phyloP scores from a whole-genome alignment of 73 alveolate genomes.

The Paramecium primaurelia region DNA sequence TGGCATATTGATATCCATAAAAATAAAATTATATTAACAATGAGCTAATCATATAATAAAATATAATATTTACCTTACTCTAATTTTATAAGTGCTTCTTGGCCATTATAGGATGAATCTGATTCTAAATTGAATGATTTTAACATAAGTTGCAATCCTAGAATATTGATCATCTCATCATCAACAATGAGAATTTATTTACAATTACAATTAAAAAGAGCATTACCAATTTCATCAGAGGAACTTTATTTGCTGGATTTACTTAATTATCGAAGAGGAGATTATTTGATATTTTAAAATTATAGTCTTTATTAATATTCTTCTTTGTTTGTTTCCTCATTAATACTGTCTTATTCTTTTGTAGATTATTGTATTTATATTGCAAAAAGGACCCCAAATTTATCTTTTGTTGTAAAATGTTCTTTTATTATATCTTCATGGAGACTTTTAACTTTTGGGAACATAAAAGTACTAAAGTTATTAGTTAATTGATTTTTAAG shows the following conservation, averaged over 20 bases:
- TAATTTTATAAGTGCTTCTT: not conserved
- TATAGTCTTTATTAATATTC: not conserved
- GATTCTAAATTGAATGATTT: not conserved
- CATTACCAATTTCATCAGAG: not conserved
- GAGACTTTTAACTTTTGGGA: not conserved
- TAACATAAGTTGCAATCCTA: not conserved
- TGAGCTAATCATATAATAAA: not conserved
- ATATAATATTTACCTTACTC: not conserved
- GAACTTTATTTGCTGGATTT: not conserved
- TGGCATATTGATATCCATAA: conserved; percentile 64
- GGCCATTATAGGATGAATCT: conserved; percentile 13
- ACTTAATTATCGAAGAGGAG: not conserved
- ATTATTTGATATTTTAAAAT: not conserved
- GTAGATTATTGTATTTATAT: not conserved
- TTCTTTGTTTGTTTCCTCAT: not conserved
- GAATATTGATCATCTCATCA: conserved; percentile 21
- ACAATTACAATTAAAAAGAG: not conserved
- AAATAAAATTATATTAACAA: not conserved
- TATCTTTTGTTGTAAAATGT: not conserved
- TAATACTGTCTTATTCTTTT: not conserved
- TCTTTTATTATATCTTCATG: not conserved
- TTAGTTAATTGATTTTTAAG: not conserved
- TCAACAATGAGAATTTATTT: not conserved
- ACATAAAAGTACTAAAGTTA: not conserved
- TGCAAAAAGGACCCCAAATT: not conserved